phyloP scores from a whole-genome alignment of 257 asterid genomes.

The Plantago major region DNA sequence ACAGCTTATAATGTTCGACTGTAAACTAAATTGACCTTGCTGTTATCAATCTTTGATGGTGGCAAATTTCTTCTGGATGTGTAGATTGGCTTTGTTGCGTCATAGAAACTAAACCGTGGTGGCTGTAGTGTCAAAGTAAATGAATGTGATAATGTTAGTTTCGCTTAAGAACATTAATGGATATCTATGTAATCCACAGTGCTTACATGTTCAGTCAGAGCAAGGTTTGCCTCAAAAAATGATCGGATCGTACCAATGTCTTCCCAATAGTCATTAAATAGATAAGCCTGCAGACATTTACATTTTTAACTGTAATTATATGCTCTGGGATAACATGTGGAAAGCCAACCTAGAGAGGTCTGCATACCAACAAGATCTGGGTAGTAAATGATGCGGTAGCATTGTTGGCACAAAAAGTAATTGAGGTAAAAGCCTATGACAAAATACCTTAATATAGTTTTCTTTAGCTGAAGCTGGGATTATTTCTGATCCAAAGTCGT shows the following conservation, averaged over 20 bases:
- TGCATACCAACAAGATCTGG: too few relatives aligned
- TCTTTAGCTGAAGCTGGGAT: slow-evolving; percentile 94
- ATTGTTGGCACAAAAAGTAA: not conserved
- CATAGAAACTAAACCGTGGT: slow-evolving; percentile 90
- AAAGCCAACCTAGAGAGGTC: too few relatives aligned
- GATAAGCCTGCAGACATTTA: slow-evolving; percentile 60
- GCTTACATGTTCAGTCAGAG: slow-evolving; percentile 97
- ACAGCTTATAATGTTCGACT: not conserved
- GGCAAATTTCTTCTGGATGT: slow-evolving; percentile 96
- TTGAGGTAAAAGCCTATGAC: slow-evolving; percentile 3
- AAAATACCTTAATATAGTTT: slow-evolving; percentile 52
- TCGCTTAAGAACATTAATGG: not conserved
- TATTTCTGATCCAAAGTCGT: slow-evolving; percentile 95
- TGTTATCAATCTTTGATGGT: slow-evolving; percentile 74
- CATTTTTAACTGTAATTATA: not conserved
- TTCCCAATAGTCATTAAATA: slow-evolving; percentile 96
- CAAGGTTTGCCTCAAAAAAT: slow-evolving; percentile 93
- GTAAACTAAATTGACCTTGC: slow-evolving; percentile 57
- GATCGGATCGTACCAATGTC: slow-evolving; percentile 95
- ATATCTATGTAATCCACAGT: slow-evolving; percentile 1
- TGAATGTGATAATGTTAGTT: not conserved
- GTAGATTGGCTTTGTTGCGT: slow-evolving; percentile 87
- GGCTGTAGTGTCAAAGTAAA: slow-evolving; percentile 49
- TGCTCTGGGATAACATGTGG: not conserved
- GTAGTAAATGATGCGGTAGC: too few relatives aligned